Conservation (phyloP, 2,329 filamentous ascomycete genomes). For the Fusarium penzigii region DNA sequence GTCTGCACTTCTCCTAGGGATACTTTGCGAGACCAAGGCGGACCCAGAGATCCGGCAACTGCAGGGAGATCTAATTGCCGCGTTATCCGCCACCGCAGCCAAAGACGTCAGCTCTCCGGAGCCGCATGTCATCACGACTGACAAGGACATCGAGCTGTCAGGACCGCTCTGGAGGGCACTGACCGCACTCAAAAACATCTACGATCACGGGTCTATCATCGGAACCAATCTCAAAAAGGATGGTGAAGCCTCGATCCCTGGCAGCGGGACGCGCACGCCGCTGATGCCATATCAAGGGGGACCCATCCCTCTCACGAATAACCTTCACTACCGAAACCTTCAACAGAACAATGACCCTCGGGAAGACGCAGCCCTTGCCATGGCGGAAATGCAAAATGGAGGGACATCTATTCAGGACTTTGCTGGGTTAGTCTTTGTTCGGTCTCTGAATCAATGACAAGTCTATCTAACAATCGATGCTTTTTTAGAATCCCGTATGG, state of each 20-base stretch:
- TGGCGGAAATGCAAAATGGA: conserved; percentile 65
- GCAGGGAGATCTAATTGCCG: conserved; percentile 64
- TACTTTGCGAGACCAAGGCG: conserved; percentile 62
- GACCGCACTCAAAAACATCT: conserved; percentile 64
- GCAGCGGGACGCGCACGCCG: conserved; percentile 48
- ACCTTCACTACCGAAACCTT: conserved; percentile 28
- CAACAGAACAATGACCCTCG: conserved; percentile 49
- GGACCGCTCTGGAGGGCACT: conserved; percentile 63
- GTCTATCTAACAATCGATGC: conserved; percentile 14
- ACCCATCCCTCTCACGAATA: conserved; percentile 23
- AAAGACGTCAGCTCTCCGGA: conserved; percentile 59
- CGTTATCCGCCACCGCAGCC: conserved; percentile 63
- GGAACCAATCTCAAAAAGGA: conserved; percentile 53
- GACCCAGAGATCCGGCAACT: conserved; percentile 64
- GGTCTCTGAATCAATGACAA: neutral
- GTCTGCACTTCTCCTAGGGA: conserved; percentile 64
- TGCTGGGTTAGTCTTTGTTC: conserved; percentile 34
- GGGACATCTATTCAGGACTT: conserved; percentile 49
- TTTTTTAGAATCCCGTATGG: conserved; percentile 38
- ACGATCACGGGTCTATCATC: conserved; percentile 62
- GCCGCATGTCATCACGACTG: conserved; percentile 53
- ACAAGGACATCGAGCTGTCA: conserved; percentile 62
- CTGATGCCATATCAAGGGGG: conserved; percentile 30
- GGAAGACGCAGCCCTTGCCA: conserved; percentile 63
- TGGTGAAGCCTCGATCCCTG: conserved; percentile 45